Percentiles rank a stretch among this genome's conserved stretches.
Evolutionary conservation across 169 alveolate genomes (phyloP).

Genomic region (Plasmodium inui): DNA sequence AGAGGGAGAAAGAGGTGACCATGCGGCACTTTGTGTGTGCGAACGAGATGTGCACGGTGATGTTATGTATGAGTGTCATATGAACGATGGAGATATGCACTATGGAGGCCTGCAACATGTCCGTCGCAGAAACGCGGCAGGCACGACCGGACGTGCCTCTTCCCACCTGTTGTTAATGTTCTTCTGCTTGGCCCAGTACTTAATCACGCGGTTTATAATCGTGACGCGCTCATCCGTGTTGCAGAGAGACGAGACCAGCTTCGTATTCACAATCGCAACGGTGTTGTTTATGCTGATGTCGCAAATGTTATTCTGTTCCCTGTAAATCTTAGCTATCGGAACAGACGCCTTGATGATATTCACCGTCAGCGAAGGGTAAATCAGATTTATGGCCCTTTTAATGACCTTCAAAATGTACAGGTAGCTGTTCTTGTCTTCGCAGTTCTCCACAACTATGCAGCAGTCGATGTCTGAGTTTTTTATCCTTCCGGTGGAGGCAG

Average conservation of each 20-base stretch:
- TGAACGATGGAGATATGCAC: not conserved
- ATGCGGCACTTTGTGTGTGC: not conserved
- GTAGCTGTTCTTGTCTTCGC: conserved; percentile 67
- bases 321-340: conserved; percentile 85
- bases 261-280: conserved; percentile 86
- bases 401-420: conserved; percentile 57
- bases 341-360: conserved; percentile 83
- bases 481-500: conserved; percentile 22
- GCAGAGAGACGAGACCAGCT: conserved; percentile 79
- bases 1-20: not conserved
- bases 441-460: conserved; percentile 71
- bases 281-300: conserved; percentile 88
- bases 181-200: conserved; percentile 89
- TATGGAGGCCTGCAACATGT: not conserved
- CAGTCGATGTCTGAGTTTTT: conserved; percentile 69
- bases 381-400: conserved; percentile 64
- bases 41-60: not conserved
- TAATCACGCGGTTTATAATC: conserved; percentile 85
- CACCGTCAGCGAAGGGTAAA: conserved; percentile 63
- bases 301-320: conserved; percentile 78
- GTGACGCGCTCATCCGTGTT: conserved; percentile 81
- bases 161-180: conserved; percentile 84
- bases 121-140: conserved; percentile 23
- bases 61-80: not conserved
- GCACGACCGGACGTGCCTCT: not conserved